phyloP scores from a whole-genome alignment of 495 filamentous ascomycete species.

The Hypoxylon fragiforme region DNA sequence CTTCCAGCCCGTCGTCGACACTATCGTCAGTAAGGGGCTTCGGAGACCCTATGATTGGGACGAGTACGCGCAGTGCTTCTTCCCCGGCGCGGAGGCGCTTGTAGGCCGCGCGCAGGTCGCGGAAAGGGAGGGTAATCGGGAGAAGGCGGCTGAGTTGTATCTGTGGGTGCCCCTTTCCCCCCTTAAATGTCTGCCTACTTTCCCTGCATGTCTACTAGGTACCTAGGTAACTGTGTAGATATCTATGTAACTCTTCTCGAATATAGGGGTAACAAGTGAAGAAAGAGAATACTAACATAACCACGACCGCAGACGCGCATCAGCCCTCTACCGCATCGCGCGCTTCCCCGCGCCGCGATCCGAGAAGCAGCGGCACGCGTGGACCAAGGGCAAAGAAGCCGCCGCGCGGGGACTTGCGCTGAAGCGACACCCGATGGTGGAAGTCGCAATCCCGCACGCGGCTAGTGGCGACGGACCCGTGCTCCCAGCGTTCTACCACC shows the following conservation, averaged over 20 bases:
- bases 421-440: conserved; percentile 47
- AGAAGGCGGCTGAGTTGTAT: conserved; percentile 63
- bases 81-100: conserved; percentile 60
- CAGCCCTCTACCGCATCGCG: conserved; percentile 70
- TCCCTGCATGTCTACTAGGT: too few species aligned
- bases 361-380: conserved; percentile 57
- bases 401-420: conserved; percentile 41
- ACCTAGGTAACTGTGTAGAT: too few species aligned
- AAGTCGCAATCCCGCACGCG: conserved; percentile 61
- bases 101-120: conserved; percentile 52
- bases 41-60: conserved; percentile 53
- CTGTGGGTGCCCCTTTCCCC: conserved; percentile 50
- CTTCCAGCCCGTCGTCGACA: conserved; percentile 65
- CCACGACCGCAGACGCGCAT: conserved; percentile 49
- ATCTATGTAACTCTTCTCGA: background rate
- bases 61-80: conserved; percentile 64
- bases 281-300: background rate
- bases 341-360: conserved; percentile 58
- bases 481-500: conserved; percentile 63
- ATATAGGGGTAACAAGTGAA: background rate
- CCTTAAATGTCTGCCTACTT: too few species aligned
- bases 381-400: conserved; percentile 61
- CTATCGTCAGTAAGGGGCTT: conserved; percentile 38
- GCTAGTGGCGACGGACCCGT: conserved; percentile 47
- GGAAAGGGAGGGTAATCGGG: conserved; percentile 42